Evolutionary conservation across 108 stramenopile genomes (phyloP), one percentile per base, ranked within the genome.

Genomic region (Pseudonitzschia multistriata): DNA sequence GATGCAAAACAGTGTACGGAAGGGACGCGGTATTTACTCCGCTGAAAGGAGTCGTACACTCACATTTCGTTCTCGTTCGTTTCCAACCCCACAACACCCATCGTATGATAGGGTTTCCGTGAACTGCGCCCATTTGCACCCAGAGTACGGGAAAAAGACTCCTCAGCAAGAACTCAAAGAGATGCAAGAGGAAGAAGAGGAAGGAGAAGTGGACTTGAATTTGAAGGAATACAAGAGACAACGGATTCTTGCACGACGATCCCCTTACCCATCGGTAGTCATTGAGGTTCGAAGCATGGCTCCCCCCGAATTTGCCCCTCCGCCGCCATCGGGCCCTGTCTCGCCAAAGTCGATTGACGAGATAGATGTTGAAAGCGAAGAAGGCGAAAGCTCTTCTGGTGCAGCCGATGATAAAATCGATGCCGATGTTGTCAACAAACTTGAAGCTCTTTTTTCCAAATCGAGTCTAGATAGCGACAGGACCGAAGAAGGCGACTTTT

Each of bases 101-200:
- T 62, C 6, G 33, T 35, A 24, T 21, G 30, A 42, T 48, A 86
- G 83, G 50, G 85, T 90, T 39, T 83, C 85, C 40, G 84, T 94
- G 76, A 94, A 88, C 67, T 88, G 88, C 53, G 90, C 93, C 52
- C 90, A 91, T 52, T 79, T 94, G 64, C 93, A 94, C 65, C 93
- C 93, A 19, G 65, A 79, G 17, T 94, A 83, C 73, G 88, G 89
- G 4, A 67, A 85, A 66, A 73, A 71, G 56, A 83, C 86, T 11
- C 75, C 85, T 14, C 76, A 83, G 74, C 75, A 90, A 77, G 60
- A 74, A 65, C 65, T 86, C n/a, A 45, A 84, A 49, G 71, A 84
- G 37, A 42, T 91, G 66, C 71, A 86, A 55, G 76, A 86, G 15
- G 88, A 88, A 70, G 79, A 87, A 14, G 73, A 84, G 50, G 70